These are phyloP conservation scores for Lavandula angustifolia DNA, from an alignment of 257 asterid genomes.

Conservation along the genomic window DNA sequence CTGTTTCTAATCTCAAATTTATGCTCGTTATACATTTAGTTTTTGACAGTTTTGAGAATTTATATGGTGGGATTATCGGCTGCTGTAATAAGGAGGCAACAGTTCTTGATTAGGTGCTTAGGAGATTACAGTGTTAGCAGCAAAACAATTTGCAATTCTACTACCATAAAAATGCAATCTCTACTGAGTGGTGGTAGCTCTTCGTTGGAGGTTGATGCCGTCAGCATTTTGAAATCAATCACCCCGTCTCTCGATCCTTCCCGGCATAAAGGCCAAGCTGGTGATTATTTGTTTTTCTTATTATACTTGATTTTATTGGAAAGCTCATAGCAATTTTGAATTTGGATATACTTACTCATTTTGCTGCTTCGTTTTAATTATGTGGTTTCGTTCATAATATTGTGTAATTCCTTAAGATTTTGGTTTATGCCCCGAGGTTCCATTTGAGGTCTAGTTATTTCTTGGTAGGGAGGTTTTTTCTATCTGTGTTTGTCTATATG, in stretches of 20 bases:
- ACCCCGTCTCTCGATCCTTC: constrained; percentile 75
- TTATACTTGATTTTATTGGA: not conserved
- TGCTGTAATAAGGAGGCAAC: constrained; percentile 65
- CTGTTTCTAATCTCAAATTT: not conserved
- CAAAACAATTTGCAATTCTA: constrained; percentile 32
- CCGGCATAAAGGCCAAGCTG: constrained; percentile 97
- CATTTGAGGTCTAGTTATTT: not conserved
- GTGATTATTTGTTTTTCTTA: constrained; percentile 40
- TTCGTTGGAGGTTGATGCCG: constrained; percentile 65
- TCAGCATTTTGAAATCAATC: constrained; percentile 68
- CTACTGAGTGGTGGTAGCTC: constrained; percentile 47
- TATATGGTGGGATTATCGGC: constrained; percentile 60
- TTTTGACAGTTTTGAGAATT: constrained; percentile 31
- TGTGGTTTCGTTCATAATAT: constrained; percentile 18
- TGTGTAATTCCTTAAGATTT: constrained; percentile 1
- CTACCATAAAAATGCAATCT: constrained; percentile 60
- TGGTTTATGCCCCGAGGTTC: constrained; percentile 1
- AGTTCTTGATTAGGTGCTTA: constrained; percentile 76
- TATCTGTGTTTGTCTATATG: not conserved
- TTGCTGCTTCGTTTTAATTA: not conserved
- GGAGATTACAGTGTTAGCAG: constrained; percentile 39
- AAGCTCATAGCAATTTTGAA: constrained; percentile 6
- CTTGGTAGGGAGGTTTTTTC: not conserved
- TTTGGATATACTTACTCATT: not conserved
- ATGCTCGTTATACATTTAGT: constrained; percentile 1